Evolutionary conservation across 108 stramenopile species (phyloP), one percentile per base, ranked within the genome.

Genomic region (Conticribra weissflogii): DNA sequence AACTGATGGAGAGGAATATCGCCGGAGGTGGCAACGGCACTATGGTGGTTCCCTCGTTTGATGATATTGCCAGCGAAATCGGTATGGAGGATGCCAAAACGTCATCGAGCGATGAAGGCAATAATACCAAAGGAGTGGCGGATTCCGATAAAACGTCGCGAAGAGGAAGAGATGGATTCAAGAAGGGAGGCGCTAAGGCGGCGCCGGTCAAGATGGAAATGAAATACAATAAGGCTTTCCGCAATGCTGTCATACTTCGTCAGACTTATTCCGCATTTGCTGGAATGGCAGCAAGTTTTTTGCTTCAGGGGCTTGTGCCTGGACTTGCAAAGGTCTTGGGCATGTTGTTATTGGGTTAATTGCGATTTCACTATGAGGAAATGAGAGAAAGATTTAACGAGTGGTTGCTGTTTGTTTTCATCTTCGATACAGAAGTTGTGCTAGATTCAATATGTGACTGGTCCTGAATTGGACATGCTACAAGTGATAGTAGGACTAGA

Each of bases 211-310:
- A 52, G 32, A 76, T 68, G 67, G 75, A 76, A 29, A 76, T 76
- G 75, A 76, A 76, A 49, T 76, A 76, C 44, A 76, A 76, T 49
- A 76, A 63, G 62, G 46, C 59, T n/a, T 76, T 76, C 51, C 54
- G 75, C 0, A 68, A 76, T 57, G 75, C 67, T 3, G 75, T 76
- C 17, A 47, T 68, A 33, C 62, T 76, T 59, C 57, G 75, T 17
- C 75, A 76, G 67, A 21, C 53, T 0, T 76, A 76, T 76, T 68
- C 75, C 3, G 75, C 67, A 30, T 61, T 47, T 1, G 75, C 53
- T 14, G 75, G 75, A 33, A 49, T 76, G 66, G 46, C 54, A 16
- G 62, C 55, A 25, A 76, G 75, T 57, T 33, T 71, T 16, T 24
- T 71, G 36, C 36, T 59, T 69, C 68, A 69, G 48, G 66, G 66